A percentile compares a stretch with the other conserved stretches of the same genome.
phyloP scores from a whole-genome alignment of 208 protist species.

The Leishmania turanica region DNA sequence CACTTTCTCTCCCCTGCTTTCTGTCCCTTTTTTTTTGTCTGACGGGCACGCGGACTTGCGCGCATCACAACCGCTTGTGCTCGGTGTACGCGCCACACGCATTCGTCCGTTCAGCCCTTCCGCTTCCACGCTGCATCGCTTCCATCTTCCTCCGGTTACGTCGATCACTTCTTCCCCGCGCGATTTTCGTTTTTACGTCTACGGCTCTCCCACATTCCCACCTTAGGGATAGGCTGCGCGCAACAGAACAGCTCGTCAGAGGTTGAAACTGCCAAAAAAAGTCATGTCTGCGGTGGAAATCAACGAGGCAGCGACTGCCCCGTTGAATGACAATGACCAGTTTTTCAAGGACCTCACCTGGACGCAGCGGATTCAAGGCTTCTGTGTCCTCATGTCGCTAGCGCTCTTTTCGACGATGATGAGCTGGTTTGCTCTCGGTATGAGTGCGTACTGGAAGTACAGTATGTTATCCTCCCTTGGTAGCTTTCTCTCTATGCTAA shows the following conservation, averaged over 20 bases:
- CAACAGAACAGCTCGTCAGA: too few species aligned
- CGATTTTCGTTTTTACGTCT: not conserved
- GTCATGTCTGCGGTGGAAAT: slow-evolving; percentile 33
- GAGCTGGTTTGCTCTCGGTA: slow-evolving; percentile 81
- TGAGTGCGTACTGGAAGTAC: slow-evolving; percentile 89
- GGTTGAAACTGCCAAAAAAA: not conserved
- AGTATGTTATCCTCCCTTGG: slow-evolving; percentile 74
- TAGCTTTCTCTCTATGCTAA: slow-evolving; percentile 74
- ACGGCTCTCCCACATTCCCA: not conserved
- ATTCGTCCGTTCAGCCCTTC: not conserved
- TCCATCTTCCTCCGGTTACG: not conserved
- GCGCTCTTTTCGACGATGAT: slow-evolving; percentile 78
- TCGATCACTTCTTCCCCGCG: not conserved
- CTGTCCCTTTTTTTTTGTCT: not conserved
- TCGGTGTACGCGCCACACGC: not conserved
- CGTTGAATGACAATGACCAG: slow-evolving; percentile 59
- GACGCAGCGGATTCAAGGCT: slow-evolving; percentile 82
- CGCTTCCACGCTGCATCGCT: not conserved
- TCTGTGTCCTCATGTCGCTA: slow-evolving; percentile 75
- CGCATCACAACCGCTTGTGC: not conserved
- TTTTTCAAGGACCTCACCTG: slow-evolving; percentile 75
- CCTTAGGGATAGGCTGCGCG: not conserved
- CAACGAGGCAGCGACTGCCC: slow-evolving; percentile 29
- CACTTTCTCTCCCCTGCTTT: not conserved
- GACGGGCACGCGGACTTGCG: not conserved